phyloP scores from a whole-genome alignment of 2,329 filamentous ascomycete species.

The Golovinomyces cichoracearum region DNA sequence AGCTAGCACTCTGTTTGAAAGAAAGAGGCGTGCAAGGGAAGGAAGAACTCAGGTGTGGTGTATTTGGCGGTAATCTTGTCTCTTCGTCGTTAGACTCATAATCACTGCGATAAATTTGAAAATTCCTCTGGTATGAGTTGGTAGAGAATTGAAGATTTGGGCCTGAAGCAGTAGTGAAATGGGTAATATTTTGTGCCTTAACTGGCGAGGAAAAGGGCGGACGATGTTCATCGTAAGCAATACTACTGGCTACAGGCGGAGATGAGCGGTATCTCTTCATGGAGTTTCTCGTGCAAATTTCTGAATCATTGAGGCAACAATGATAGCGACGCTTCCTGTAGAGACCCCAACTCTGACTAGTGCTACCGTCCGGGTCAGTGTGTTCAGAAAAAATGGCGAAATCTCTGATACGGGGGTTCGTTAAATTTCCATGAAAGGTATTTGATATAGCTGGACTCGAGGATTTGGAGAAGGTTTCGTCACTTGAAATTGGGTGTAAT shows the following conservation, averaged over 20 bases:
- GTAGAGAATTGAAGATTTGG: constrained; percentile 55
- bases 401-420: constrained; percentile 69
- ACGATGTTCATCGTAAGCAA: constrained; percentile 22
- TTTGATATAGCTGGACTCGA: constrained; percentile 31
- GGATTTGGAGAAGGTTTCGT: no score
- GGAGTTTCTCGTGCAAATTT: constrained; percentile 23
- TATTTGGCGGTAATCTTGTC: constrained; percentile 49
- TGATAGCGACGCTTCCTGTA: constrained; percentile 39
- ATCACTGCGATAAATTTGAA: not conserved
- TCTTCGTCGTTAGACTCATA: constrained; percentile 53
- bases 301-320: constrained; percentile 27
- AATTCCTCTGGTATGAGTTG: constrained; percentile 19
- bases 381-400: constrained; percentile 57
- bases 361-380: no score
- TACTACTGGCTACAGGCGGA: constrained; percentile 18
- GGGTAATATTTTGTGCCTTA: constrained; percentile 46
- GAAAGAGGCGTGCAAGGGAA: constrained; percentile 61
- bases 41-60: constrained; percentile 51
- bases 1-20: constrained; percentile 7
- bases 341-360: constrained; percentile 35
- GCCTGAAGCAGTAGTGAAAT: constrained; percentile 45
- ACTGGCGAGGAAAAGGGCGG: constrained; percentile 69
- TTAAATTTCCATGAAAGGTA: constrained; percentile 40
- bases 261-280: constrained; percentile 47
- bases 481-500: constrained; percentile 2